Base-by-base conservation (phyloP, 2,329 filamentous ascomycete genomes). In the Setomelanomma holmii region DNA sequence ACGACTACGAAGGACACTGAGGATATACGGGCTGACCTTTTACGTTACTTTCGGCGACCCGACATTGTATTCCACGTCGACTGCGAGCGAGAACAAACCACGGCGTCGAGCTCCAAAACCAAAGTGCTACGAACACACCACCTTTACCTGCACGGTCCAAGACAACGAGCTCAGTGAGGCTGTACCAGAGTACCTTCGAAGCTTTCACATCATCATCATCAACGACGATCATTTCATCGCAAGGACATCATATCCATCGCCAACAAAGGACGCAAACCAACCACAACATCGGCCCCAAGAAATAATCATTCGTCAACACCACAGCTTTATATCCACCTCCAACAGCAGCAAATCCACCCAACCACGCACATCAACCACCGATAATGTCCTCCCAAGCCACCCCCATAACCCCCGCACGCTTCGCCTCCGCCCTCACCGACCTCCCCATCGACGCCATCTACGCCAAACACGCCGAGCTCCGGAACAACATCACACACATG, bases 401-500 rank as follows among this genome's bases (percentile, higher is more conserved):
- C 10, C 87, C 88, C 52, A 90, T 90, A 68, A 76, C 82, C 40
- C 78, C 85, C 21, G 72, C 79, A 16, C 83, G 83, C 69, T 91
- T 90, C 78, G 84, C 86, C 67, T 78, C 80, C 55, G 89, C 89
- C 20, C 81, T 93, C 60, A 79, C 82, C 60, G 84, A 87, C 54
- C 85, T 93, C 49, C 84, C 88, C 35, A 72, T 87, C 60, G 81
- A 83, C 56, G 82, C 82, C 51, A 86, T 93, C 5, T 86, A 89
- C 75, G 81, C 89, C 74, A 92, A 92, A 75, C 84, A 88, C 53
- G 84, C 89, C 68, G 90, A 93, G 73, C 81, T 93, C 56, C 85
- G 84, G 71, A 92, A 91, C 81, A 85, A 82, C 63, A 87, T 92
- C 68, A 81, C 83, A 20, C 89, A 93, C 74, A 85, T 93, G 21